phyloP scores from a whole-genome alignment of 2,329 filamentous ascomycete genomes.

The Eutypa lata region DNA sequence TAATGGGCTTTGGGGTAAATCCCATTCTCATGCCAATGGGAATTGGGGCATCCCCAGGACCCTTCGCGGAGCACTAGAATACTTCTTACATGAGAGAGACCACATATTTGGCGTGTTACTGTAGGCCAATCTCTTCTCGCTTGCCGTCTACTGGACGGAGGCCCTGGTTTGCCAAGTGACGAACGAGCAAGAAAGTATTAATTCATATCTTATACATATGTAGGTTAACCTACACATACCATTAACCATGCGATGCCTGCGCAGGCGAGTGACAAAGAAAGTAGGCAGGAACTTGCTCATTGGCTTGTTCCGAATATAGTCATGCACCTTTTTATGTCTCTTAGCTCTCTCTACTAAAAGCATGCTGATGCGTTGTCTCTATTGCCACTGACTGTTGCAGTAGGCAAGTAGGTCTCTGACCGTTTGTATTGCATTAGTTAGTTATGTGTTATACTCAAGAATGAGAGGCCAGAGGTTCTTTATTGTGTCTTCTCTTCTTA shows the following conservation, averaged over 20 bases:
- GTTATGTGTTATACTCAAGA: neutral
- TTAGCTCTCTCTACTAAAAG: neutral
- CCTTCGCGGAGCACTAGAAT: neutral
- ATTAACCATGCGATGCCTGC: neutral
- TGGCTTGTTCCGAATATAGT: neutral
- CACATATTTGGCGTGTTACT: neutral
- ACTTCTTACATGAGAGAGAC: neutral
- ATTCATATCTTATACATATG: neutral
- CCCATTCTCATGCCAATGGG: neutral
- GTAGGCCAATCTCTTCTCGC: neutral
- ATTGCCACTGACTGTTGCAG: neutral
- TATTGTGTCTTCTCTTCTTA: neutral
- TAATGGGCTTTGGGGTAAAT: constrained; percentile 1
- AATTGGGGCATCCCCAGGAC: neutral
- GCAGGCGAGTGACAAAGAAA: neutral
- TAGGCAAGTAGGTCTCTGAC: neutral
- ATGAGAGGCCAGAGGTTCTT: no score
- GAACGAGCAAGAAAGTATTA: no score
- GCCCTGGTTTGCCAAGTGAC: no score
- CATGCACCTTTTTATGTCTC: neutral
- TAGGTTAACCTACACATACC: neutral
- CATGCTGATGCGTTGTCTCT: neutral
- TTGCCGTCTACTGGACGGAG: no score
- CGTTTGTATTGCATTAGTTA: neutral
- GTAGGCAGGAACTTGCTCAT: neutral